phyloP scores from a whole-genome alignment of 164 flowering plant genomes.

The Echeveria elegans region DNA sequence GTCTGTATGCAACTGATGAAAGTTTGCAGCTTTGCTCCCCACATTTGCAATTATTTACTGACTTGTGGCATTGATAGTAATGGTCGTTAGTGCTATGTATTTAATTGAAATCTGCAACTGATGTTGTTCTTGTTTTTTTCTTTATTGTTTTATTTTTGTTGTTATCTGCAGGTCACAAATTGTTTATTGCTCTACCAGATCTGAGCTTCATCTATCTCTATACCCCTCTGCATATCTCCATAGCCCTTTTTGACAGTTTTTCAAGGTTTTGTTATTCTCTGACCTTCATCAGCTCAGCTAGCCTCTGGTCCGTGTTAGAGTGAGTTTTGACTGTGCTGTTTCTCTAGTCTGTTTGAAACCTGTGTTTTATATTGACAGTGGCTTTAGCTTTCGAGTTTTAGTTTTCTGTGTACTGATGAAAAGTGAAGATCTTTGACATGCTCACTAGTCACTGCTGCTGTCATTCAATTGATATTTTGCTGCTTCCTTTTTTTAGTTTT shows the following conservation, averaged over 20 bases:
- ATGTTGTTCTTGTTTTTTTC: not conserved
- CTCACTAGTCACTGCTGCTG: not conserved
- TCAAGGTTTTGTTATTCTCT: constrained; percentile 5
- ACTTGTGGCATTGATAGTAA: not conserved
- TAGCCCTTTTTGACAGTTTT: not conserved
- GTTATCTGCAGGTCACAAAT: constrained; percentile 1
- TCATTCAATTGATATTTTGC: not conserved
- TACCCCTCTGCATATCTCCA: constrained; percentile 2
- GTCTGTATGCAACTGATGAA: not conserved
- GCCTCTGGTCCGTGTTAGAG: not conserved
- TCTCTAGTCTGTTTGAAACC: not conserved
- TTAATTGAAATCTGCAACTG: not conserved
- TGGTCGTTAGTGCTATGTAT: not conserved
- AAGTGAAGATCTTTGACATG: constrained; percentile 1
- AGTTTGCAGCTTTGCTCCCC: constrained; percentile 8
- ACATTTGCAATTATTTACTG: not conserved
- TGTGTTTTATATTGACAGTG: not conserved
- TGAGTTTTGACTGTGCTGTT: constrained; percentile 1
- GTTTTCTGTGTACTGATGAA: not conserved
- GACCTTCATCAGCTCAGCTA: constrained; percentile 2
- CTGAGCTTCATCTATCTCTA: constrained; percentile 8
- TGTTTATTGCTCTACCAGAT: constrained; percentile 3
- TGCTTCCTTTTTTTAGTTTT: not conserved
- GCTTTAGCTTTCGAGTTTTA: not conserved
- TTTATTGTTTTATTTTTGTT: constrained; percentile 2